Conservation (phyloP, 176 grass and related monocot species). For the Alopecurus myosuroides region DNA sequence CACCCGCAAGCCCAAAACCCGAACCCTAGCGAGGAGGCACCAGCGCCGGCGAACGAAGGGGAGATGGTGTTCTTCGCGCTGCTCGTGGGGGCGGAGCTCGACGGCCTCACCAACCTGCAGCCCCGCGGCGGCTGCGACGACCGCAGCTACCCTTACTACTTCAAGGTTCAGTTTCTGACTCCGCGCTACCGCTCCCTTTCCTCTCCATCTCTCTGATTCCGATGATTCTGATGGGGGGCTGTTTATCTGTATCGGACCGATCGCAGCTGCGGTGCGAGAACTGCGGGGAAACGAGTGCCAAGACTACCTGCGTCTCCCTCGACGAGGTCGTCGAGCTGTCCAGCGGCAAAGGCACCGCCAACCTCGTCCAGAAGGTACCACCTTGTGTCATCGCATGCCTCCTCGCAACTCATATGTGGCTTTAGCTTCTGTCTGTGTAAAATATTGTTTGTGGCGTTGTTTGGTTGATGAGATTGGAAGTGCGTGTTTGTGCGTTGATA, state of each 20-base stretch:
- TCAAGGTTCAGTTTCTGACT: constrained; percentile 42
- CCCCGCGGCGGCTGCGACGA: constrained; percentile 63
- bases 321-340: constrained; percentile 57
- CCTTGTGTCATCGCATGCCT: background rate
- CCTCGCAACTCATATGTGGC: background rate
- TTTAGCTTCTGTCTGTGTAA: background rate
- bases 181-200: background rate
- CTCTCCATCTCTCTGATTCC: background rate
- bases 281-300: constrained; percentile 77
- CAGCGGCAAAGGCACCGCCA: constrained; percentile 47
- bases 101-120: constrained; percentile 73
- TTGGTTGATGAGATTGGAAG: background rate
- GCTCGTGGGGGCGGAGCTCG: constrained; percentile 62
- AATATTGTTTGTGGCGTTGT: background rate
- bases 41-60: background rate
- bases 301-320: constrained; percentile 53
- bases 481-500: background rate
- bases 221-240: background rate
- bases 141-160: constrained; percentile 73
- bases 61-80: constrained; percentile 76
- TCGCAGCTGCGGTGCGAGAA: constrained; percentile 81
- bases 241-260: background rate
- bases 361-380: constrained; percentile 87
- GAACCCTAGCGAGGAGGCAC: constrained; percentile 20
- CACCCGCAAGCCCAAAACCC: constrained; percentile 8